These are phyloP conservation scores for Phlyctochytrium planicorne DNA, from an alignment of 192 early-diverging fungal genomes.

Conservation along the genomic window DNA sequence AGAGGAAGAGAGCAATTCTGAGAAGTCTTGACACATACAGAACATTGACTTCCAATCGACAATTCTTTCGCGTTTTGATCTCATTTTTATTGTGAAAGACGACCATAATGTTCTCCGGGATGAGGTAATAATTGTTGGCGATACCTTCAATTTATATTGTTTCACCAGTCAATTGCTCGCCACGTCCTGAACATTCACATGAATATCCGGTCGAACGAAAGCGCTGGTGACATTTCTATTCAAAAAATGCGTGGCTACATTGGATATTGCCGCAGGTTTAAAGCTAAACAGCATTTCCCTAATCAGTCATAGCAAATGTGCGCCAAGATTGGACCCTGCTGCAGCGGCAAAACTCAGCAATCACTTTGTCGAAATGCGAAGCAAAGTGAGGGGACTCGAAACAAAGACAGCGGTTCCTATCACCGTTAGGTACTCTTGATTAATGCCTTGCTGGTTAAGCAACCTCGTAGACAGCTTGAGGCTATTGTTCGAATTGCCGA, in stretches of 20 bases:
- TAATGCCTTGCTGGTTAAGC: constrained; percentile 5
- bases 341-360: constrained; percentile 91
- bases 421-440: constrained; percentile 80
- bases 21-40: constrained; percentile 29
- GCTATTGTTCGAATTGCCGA: constrained; percentile 98
- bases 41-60: constrained; percentile 99
- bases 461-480: constrained; percentile 86
- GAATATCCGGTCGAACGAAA: constrained; percentile 58
- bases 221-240: constrained; percentile 84
- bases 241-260: constrained; percentile 96
- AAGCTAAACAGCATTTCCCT: constrained; percentile 7
- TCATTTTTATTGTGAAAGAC: constrained; percentile 99
- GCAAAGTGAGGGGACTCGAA: constrained; percentile 77
- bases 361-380: constrained; percentile 91
- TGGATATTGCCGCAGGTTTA: constrained; percentile 86
- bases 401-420: constrained; percentile 83
- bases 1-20: neutral
- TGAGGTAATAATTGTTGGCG: constrained; percentile 47
- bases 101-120: constrained; percentile 94
- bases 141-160: neutral
- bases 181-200: constrained; percentile 95
- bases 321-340: constrained; percentile 82
- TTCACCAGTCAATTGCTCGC: constrained; percentile 77
- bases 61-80: constrained; percentile 98
- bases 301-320: constrained; percentile 71